Percentiles rank a stretch among this genome's conserved stretches.
phyloP scores from a whole-genome alignment of 345 rosid genomes.

The Populus davidiana region DNA sequence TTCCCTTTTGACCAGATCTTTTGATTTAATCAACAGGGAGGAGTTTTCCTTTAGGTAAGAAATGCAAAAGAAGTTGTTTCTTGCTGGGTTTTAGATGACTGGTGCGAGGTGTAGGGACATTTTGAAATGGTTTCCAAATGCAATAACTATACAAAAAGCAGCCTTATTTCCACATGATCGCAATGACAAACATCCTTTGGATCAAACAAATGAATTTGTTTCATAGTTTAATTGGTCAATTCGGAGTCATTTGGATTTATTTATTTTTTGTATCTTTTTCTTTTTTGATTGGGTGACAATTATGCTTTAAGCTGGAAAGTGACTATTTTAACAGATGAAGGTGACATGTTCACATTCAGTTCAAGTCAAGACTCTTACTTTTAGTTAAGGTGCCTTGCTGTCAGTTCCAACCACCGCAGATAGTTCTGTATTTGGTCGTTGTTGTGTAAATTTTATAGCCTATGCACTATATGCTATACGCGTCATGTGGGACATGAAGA shows the following conservation, averaged over 20 bases:
- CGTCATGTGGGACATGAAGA: conserved; percentile 9
- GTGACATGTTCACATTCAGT: background rate
- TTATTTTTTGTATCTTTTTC: background rate
- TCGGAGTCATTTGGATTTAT: background rate
- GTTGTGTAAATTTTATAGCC: background rate
- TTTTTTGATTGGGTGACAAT: background rate
- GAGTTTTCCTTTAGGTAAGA: background rate
- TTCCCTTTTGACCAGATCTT: background rate
- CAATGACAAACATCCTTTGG: too few relatives aligned
- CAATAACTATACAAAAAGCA: background rate
- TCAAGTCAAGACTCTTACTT: background rate
- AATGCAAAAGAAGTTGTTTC: background rate
- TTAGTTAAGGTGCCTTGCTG: background rate
- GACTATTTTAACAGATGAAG: conserved; percentile 14
- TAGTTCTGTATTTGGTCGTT: background rate
- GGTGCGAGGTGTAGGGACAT: background rate
- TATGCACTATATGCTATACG: background rate
- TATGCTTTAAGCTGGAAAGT: conserved; percentile 1
- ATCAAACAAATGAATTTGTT: too few relatives aligned
- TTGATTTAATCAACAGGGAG: background rate
- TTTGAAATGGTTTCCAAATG: background rate
- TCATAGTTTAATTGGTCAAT: too few relatives aligned
- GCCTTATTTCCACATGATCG: too few relatives aligned
- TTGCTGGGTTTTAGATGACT: background rate
- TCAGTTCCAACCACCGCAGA: background rate